A percentile compares a stretch with the other conserved stretches of the same genome.
These are phyloP conservation scores for Pulveroboletus ravenelii DNA, from an alignment of 768 basidiomycete species.

Conservation along the genomic window DNA sequence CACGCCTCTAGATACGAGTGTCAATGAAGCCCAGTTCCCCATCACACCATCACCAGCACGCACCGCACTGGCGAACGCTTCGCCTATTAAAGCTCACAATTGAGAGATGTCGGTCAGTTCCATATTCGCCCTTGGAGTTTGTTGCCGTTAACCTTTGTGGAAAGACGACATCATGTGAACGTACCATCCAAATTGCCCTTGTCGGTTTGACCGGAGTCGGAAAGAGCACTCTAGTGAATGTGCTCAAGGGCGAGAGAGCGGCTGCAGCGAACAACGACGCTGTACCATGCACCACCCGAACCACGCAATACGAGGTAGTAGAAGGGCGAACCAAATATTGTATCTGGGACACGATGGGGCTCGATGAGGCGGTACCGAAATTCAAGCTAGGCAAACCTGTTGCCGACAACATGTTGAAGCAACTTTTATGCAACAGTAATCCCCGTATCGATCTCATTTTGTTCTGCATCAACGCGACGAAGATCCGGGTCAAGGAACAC, in stretches of 20 bases:
- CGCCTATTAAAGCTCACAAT: not conserved
- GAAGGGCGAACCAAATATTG: slow-evolving; percentile 5
- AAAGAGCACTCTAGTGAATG: slow-evolving; percentile 26
- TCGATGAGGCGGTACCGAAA: slow-evolving; percentile 15
- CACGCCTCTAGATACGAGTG: not conserved
- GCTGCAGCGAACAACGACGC: slow-evolving; percentile 17
- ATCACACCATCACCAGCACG: not conserved
- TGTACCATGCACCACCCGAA: slow-evolving; percentile 18
- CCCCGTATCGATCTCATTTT: slow-evolving; percentile 17
- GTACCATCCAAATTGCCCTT: slow-evolving; percentile 15
- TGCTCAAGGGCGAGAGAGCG: slow-evolving; percentile 12
- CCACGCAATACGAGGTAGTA: slow-evolving; percentile 6
- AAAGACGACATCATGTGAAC: slow-evolving; percentile 1
- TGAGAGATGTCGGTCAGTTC: slow-evolving; percentile 19
- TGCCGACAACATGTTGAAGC: slow-evolving; percentile 17
- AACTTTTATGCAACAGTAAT: slow-evolving; percentile 7
- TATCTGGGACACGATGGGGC: slow-evolving; percentile 25
- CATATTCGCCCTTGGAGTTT: not conserved
- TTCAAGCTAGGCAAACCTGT: slow-evolving; percentile 1
- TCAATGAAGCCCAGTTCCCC: not conserved
- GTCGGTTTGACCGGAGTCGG: slow-evolving; percentile 23
- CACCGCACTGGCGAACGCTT: not conserved
- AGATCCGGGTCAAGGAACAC: slow-evolving; percentile 8
- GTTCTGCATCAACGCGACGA: slow-evolving; percentile 19
- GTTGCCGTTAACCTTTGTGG: not conserved